These are phyloP conservation scores for Leccinum ochraceum DNA, from an alignment of 768 basidiomycete species.

Conservation along the genomic window DNA sequence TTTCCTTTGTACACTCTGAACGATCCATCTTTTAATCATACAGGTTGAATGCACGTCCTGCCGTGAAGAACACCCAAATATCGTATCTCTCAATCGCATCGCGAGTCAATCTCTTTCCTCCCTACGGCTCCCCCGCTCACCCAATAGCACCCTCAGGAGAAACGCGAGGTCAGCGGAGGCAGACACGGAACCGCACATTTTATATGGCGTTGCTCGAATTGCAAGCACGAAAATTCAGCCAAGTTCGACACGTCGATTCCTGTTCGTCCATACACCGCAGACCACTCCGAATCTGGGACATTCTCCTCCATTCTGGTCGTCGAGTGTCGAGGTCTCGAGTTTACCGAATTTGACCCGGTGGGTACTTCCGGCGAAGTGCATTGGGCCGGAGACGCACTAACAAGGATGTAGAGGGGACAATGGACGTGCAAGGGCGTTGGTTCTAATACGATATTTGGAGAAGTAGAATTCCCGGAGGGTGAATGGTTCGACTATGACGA, in stretches of 20 bases:
- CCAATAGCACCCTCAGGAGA: slow-evolving; percentile 48
- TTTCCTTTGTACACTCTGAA: slow-evolving; percentile 1
- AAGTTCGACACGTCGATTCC: slow-evolving; percentile 63
- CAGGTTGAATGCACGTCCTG: slow-evolving; percentile 82
- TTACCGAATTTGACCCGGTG: slow-evolving; percentile 78
- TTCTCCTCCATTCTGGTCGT: slow-evolving; percentile 67
- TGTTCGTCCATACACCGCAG: slow-evolving; percentile 56
- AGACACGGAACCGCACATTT: slow-evolving; percentile 74
- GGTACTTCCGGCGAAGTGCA: slow-evolving; percentile 14
- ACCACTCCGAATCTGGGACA: slow-evolving; percentile 48
- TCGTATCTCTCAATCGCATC: slow-evolving; percentile 67
- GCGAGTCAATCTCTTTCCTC: slow-evolving; percentile 38
- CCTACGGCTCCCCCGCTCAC: slow-evolving; percentile 4
- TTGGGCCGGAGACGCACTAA: neutral
- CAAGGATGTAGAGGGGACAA: slow-evolving; percentile 51
- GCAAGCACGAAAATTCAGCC: slow-evolving; percentile 81
- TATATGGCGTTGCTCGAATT: slow-evolving; percentile 77
- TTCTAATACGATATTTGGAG: slow-evolving; percentile 55
- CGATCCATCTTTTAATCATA: neutral
- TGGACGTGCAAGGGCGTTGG: slow-evolving; percentile 76
- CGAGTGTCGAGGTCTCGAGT: slow-evolving; percentile 88
- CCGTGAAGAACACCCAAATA: slow-evolving; percentile 72
- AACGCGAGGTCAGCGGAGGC: slow-evolving; percentile 60
- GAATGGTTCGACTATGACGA: slow-evolving; percentile 91
- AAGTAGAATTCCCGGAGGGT: slow-evolving; percentile 55